These are phyloP conservation scores for Colletotrichum sp. DNA, from an alignment of 2,329 filamentous ascomycete species.

Conservation along the genomic window DNA sequence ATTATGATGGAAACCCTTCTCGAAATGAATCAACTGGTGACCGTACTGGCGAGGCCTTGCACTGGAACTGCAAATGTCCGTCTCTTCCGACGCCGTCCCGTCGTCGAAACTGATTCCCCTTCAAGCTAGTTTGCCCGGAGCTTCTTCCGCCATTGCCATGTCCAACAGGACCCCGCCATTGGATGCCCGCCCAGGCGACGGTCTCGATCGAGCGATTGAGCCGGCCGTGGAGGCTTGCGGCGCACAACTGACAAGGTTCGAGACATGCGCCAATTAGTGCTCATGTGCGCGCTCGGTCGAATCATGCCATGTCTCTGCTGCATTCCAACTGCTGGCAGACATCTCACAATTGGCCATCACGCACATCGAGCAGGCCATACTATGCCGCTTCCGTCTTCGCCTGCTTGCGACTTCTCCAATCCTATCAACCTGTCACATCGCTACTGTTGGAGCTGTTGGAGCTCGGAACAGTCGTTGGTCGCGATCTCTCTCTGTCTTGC, in stretches of 20 bases:
- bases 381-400: not conserved
- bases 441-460: not conserved
- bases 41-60: not conserved
- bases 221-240: not conserved
- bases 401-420: not conserved
- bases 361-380: not conserved
- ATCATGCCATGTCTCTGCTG: not conserved
- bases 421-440: not conserved
- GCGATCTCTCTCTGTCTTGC: not conserved
- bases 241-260: not conserved
- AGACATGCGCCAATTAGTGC: not conserved
- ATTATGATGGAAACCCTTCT: not conserved
- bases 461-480: not conserved
- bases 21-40: not conserved
- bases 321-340: not conserved
- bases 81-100: not conserved
- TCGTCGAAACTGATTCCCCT: not conserved
- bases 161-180: not conserved
- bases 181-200: not conserved
- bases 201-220: not conserved
- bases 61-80: not conserved
- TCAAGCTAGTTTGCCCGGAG: not conserved
- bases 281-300: not conserved
- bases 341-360: not conserved
- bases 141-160: not conserved